Percentiles rank a stretch among this genome's conserved stretches.
These are phyloP conservation scores for Tarenaya hassleriana DNA, from an alignment of 345 rosid species.

Conservation along the genomic window DNA sequence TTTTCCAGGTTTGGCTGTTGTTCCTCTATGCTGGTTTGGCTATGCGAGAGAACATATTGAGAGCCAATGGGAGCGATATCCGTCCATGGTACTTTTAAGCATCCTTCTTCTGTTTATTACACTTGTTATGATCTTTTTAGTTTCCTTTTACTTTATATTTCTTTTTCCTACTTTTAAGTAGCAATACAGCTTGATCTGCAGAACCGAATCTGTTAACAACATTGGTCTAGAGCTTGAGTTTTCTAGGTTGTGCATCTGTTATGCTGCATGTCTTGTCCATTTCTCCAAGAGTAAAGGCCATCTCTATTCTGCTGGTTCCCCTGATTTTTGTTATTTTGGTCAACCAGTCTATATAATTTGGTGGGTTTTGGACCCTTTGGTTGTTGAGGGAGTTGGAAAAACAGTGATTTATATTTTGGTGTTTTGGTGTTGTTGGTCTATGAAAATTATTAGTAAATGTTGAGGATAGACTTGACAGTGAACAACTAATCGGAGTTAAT, in stretches of 20 bases:
- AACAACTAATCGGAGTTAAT: neutral
- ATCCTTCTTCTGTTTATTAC: neutral
- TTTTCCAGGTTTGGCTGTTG: slow-evolving; percentile 74
- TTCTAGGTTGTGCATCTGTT: no score
- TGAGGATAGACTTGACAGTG: neutral
- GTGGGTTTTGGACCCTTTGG: neutral
- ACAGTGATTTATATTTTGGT: no score
- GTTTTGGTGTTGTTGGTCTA: neutral
- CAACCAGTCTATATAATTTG: neutral
- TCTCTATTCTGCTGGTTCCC: slow-evolving; percentile 3
- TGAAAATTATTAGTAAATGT: neutral
- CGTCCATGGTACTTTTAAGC: slow-evolving; percentile 71
- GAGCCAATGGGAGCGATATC: slow-evolving; percentile 97
- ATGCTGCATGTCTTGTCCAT: neutral
- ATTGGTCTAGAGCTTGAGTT: no score
- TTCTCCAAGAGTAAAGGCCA: neutral
- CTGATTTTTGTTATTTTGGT: neutral
- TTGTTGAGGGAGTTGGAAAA: neutral
- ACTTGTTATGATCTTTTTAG: neutral
- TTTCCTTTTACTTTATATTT: neutral
- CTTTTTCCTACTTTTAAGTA: no score
- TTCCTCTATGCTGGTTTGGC: slow-evolving; percentile 97
- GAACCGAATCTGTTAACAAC: no score
- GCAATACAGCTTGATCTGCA: no score
- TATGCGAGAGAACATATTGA: slow-evolving; percentile 84